Evolutionary conservation across 2,329 filamentous ascomycete genomes (phyloP), one percentile per base, ranked within the genome.

Genomic region (Lasiodiplodia theobromae): DNA sequence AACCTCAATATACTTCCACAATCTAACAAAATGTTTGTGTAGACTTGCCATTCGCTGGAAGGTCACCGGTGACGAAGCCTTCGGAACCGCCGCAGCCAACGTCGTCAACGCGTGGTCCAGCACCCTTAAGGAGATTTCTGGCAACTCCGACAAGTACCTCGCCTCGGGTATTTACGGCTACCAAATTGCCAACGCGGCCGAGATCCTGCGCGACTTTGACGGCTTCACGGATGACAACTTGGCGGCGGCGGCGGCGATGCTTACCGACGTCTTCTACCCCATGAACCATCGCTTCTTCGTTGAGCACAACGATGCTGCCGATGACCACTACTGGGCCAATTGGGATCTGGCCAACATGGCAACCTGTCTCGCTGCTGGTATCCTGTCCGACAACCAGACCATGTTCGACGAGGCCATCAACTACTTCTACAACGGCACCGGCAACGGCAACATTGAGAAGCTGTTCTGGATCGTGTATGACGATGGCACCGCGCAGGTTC

Each of bases 281-380:
- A 76, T 80, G 72, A 84, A 82, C 70, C 71, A 74, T 16, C 64
- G 73, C 2, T 84, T 84, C 67, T 71, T 83, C 7, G 63, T 74
- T 8, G 69, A 75, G 8, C 81, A 84, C 67, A 80, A 82, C 52
- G 77, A 72, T 11, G 74, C 77, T 2, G 71, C 69, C 1, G 70
- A 71, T 21, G 72, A 79, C 53, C 78, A 81, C 63, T 83, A 81
- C 71, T 81, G 74, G 70, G 79, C 81, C 1, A 83, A 83, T 66
- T 85, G 83, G 82, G 83, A 84, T 67, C 72, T 83, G 4, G 81
- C 78, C 71, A 84, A 84, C 49, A 75, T 84, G 34, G 79, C 80
- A 2, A 77, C 78, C 0, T 73, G 81, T 34, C 72, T 80, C 21
- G 77, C 82, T 0, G 82, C 83, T 68, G 82, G 82, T 0, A 77